A percentile compares a stretch with the other conserved stretches of the same genome.
Conservation (phyloP, 805 yeast species). For the Hanseniaspora pseudoguilliermondii region DNA sequence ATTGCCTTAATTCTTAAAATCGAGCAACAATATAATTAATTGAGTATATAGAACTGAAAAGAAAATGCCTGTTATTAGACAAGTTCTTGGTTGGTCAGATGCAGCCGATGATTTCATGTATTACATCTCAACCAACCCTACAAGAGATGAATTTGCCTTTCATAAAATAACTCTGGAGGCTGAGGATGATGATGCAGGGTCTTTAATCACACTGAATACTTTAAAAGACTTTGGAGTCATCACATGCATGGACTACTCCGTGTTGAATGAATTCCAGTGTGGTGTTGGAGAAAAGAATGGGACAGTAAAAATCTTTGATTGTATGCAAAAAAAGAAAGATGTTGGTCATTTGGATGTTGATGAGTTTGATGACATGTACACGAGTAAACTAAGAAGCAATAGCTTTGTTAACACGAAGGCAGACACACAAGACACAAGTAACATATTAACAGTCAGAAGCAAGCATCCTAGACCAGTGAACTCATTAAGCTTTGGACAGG, state of each 20-base stretch:
- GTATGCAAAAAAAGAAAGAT: constrained; percentile 24
- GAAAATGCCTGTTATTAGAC: constrained; percentile 20
- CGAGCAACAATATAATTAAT: too few species aligned
- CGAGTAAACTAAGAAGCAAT: neutral
- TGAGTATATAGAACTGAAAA: too few species aligned
- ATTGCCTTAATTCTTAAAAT: too few species aligned
- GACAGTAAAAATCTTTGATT: constrained; percentile 47
- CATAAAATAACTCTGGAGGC: constrained; percentile 40
- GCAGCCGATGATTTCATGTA: constrained; percentile 24
- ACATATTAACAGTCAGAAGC: constrained; percentile 35
- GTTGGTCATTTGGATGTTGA: neutral
- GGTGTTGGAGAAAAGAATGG: constrained; percentile 73
- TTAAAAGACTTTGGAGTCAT: constrained; percentile 55
- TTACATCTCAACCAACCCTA: constrained; percentile 53
- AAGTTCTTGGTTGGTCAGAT: constrained; percentile 12
- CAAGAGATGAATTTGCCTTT: constrained; percentile 65
- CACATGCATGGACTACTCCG: constrained; percentile 54
- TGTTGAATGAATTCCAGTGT: constrained; percentile 41
- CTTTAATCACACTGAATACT: constrained; percentile 38
- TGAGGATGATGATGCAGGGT: constrained; percentile 40
- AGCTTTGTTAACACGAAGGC: constrained; percentile 16
- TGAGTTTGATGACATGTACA: constrained; percentile 4
- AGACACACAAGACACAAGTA: constrained; percentile 14
- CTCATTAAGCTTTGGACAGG: constrained; percentile 50
- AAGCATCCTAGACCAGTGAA: constrained; percentile 66